Base-by-base conservation (phyloP, 768 basidiomycete species). In the Cystobasidium tubakii region DNA sequence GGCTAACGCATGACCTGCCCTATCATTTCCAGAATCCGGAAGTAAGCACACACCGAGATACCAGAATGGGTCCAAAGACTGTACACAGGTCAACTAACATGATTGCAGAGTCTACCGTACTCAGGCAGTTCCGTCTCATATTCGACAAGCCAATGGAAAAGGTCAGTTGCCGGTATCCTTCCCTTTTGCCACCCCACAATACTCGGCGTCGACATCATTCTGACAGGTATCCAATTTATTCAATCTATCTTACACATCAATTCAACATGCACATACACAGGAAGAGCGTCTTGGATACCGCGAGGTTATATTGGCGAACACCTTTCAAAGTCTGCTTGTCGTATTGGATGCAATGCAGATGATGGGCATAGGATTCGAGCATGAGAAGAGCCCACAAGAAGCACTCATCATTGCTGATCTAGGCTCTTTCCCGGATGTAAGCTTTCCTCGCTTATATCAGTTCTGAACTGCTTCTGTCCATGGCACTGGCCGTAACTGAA, bases 271-370 rank as follows among this genome's bases (percentile, higher is more conserved):
- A 93, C 84, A 90, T 89, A 78, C 88, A 78, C 88, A 89, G 73
- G 86, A 88, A 77, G 92, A 95, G 83, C 85, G 93, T 55, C 91
- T 93, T 71, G 89, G 89, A 29, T 95, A 93, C 87, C 91, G 90
- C 82, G 93, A 94, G 83, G 94, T 95, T 80, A 93, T 96, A 78
- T 95, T 86, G 78, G 90, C 90, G 57, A 95, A 95, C 81, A 94
- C 69, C 1, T 71, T 71, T 62, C 69, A 71, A 39, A 25, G 23
- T 23, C 69, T 71, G 13, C 2, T 27, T n/a, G 92, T 92, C 62
- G 89, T 95, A 80, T 87, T 97, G 34, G 93, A 97, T 79, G 95
- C 94, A 0, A 88, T 97, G 83, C 88, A 89, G 36, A 86, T 88
- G 73, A 88, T 95, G 79, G 89, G 89, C 77, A 87, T 94, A 65